Evolutionary conservation across 2,329 filamentous ascomycete genomes (phyloP).

Genomic region (Dactylellina cionopaga): DNA sequence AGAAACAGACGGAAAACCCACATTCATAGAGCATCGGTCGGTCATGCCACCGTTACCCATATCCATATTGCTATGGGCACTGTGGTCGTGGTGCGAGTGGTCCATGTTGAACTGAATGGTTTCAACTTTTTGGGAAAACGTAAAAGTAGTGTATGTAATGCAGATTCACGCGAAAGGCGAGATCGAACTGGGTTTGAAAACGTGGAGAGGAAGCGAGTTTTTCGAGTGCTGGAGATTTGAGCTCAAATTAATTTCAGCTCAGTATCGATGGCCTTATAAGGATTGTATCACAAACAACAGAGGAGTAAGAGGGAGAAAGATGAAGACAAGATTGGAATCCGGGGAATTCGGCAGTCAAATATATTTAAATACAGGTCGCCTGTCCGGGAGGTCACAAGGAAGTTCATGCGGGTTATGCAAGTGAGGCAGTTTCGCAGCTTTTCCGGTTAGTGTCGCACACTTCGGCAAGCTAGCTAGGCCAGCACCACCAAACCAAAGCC

Average conservation of each 20-base stretch:
- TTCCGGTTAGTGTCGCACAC: constrained; percentile 37
- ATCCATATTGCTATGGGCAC: constrained; percentile 32
- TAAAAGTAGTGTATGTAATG: too few relatives aligned
- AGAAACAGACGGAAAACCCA: not conserved
- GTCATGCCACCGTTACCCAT: constrained; percentile 55
- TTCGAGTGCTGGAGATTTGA: too few relatives aligned
- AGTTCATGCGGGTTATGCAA: constrained; percentile 16
- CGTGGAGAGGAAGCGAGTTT: not conserved
- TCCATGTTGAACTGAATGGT: constrained; percentile 29
- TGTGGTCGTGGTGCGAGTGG: constrained; percentile 40
- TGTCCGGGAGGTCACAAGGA: not conserved
- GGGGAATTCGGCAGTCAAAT: too few relatives aligned
- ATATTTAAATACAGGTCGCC: not conserved
- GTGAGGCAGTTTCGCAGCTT: constrained; percentile 38
- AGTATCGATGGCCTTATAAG: too few relatives aligned
- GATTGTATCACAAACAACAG: too few relatives aligned
- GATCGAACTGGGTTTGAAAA: too few relatives aligned
- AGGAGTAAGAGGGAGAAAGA: not conserved
- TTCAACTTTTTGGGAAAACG: not conserved
- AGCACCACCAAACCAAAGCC: too few relatives aligned
- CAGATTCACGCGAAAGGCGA: too few relatives aligned
- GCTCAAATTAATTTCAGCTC: too few relatives aligned
- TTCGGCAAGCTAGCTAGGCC: constrained; percentile 7
- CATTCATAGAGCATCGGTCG: constrained; percentile 56
- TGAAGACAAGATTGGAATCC: not conserved